Percentiles rank a stretch among this genome's conserved stretches.
Conservation (phyloP, 805 yeast species). For the Candida manassasensis region DNA sequence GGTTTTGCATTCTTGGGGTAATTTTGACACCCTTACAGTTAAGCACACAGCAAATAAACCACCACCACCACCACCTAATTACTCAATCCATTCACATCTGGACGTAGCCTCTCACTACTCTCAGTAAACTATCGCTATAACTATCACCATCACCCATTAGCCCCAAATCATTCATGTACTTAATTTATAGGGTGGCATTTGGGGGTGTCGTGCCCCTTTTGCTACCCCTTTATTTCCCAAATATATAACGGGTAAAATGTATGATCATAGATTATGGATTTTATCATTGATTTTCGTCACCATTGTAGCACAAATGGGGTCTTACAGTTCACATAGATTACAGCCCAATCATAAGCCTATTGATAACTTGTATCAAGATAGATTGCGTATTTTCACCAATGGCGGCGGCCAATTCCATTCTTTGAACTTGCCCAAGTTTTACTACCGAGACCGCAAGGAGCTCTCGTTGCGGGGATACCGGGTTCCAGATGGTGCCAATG, state of each 20-base stretch:
- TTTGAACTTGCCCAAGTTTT: constrained; percentile 77
- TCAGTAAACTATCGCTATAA: no score
- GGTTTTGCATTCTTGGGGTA: no score
- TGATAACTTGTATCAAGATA: constrained; percentile 63
- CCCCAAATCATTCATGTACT: no score
- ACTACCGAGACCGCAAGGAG: constrained; percentile 57
- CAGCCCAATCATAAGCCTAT: constrained; percentile 74
- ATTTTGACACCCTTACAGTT: no score
- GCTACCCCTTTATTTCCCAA: not conserved
- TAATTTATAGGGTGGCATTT: no score
- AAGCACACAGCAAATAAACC: no score
- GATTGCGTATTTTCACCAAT: constrained; percentile 73
- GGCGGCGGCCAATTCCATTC: constrained; percentile 66
- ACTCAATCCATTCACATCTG: no score
- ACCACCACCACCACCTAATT: no score
- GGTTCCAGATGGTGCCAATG: constrained; percentile 55
- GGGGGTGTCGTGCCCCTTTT: no score
- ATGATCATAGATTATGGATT: not conserved
- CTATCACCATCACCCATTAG: no score
- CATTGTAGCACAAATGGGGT: constrained; percentile 7
- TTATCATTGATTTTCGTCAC: not conserved
- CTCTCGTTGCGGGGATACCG: constrained; percentile 55
- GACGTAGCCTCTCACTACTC: no score
- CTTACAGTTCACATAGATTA: constrained; percentile 17
- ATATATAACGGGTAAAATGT: not conserved